Percentiles rank a stretch among this genome's conserved stretches.
Conservation (phyloP, 2,329 filamentous ascomycete species). For the Diaporthe amygdali region DNA sequence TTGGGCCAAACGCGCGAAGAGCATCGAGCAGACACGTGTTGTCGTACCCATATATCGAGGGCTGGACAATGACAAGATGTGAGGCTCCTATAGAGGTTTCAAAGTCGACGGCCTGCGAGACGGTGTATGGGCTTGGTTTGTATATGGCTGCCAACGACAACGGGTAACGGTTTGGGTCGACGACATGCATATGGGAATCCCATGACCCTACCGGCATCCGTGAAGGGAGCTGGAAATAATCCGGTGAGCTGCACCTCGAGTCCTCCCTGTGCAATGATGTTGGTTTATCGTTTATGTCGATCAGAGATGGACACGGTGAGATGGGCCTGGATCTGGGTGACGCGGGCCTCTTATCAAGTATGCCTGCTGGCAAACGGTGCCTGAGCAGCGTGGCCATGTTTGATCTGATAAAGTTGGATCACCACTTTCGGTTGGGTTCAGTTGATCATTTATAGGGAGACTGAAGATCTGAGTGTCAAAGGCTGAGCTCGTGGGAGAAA, state of each 20-base stretch:
- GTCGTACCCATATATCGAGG: slow-evolving; percentile 38
- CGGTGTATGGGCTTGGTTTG: slow-evolving; percentile 16
- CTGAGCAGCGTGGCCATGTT: slow-evolving; percentile 21
- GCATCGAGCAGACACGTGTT: slow-evolving; percentile 37
- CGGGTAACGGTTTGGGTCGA: slow-evolving; percentile 28
- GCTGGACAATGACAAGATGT: slow-evolving; percentile 34
- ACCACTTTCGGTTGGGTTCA: background rate
- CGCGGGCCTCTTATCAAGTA: slow-evolving; percentile 12
- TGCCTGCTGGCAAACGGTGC: slow-evolving; percentile 16
- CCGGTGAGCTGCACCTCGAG: background rate
- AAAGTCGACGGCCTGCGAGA: slow-evolving; percentile 25
- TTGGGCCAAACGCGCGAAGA: slow-evolving; percentile 29
- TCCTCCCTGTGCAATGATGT: slow-evolving; percentile 20
- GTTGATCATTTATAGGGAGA: background rate
- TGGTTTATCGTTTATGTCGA: slow-evolving; percentile 10
- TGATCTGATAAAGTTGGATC: background rate
- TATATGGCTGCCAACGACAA: slow-evolving; percentile 20
- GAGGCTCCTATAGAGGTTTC: slow-evolving; percentile 31
- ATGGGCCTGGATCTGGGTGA: background rate
- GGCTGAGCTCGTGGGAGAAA: background rate
- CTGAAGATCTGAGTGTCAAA: background rate
- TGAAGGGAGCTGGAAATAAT: background rate
- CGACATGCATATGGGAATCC: slow-evolving; percentile 37
- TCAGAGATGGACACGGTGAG: slow-evolving; percentile 1
- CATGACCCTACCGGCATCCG: slow-evolving; percentile 32